phyloP scores from a whole-genome alignment of 495 filamentous ascomycete species.

The Lophium mytilinum region DNA sequence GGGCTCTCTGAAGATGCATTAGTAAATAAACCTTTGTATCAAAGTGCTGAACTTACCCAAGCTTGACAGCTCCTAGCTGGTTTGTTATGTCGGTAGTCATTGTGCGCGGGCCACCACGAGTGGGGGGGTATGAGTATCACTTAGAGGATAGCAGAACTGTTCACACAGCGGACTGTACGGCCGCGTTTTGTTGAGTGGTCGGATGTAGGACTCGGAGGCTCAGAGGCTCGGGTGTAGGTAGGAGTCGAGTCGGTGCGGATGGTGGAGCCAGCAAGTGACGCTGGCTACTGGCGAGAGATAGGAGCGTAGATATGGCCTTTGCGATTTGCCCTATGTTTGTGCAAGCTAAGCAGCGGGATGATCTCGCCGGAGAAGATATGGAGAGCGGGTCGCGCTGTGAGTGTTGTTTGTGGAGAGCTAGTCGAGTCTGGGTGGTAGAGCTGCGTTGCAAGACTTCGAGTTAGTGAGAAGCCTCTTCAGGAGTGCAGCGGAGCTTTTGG shows the following conservation, averaged over 20 bases:
- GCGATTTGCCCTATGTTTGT: no score
- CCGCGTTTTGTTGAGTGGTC: not conserved
- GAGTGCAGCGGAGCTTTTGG: not conserved
- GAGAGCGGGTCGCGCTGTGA: not conserved
- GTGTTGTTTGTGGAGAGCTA: not conserved
- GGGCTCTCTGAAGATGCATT: conserved; percentile 31
- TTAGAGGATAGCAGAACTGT: not conserved
- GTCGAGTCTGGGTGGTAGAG: not conserved
- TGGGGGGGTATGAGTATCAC: not conserved
- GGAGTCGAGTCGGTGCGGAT: no score
- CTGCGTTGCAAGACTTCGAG: no score
- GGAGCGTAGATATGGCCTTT: no score
- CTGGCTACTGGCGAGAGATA: no score
- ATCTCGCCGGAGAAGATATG: no score
- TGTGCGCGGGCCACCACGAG: conserved; percentile 8
- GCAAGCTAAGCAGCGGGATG: no score
- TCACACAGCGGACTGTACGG: not conserved
- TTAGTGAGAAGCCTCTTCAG: no score
- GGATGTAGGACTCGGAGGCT: no score
- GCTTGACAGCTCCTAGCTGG: conserved; percentile 48
- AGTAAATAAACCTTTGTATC: not conserved
- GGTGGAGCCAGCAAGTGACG: no score
- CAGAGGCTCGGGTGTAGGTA: no score
- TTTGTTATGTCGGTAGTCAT: conserved; percentile 35
- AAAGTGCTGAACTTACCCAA: conserved; percentile 47